These are phyloP conservation scores for Abrus precatorius DNA, from an alignment of 306 rosid species.

Conservation along the genomic window DNA sequence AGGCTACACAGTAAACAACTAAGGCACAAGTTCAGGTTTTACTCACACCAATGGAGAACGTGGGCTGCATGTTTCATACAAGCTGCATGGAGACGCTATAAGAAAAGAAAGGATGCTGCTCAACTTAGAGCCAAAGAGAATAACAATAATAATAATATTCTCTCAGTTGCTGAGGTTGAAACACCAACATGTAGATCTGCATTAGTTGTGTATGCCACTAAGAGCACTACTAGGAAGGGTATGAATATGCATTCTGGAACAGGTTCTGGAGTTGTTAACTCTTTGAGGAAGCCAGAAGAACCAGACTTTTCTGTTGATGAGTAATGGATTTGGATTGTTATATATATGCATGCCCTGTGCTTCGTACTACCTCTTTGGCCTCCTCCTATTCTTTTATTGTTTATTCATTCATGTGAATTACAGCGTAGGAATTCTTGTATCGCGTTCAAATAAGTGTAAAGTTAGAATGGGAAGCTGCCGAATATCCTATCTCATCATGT, in stretches of 20 bases:
- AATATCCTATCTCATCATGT: too few relatives aligned
- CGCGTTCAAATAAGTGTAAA: too few relatives aligned
- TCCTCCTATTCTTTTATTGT: neutral
- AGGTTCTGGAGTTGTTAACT: constrained; percentile 57
- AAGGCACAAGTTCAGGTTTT: constrained; percentile 73
- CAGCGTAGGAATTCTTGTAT: neutral
- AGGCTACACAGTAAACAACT: constrained; percentile 81
- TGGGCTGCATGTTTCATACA: constrained; percentile 85
- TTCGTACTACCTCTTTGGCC: neutral
- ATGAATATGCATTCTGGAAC: constrained; percentile 37
- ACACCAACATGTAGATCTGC: constrained; percentile 36
- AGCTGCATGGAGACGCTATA: constrained; percentile 73
- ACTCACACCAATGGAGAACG: constrained; percentile 87
- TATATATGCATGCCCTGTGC: too few relatives aligned
- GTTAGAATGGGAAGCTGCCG: too few relatives aligned
- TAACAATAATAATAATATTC: constrained; percentile 3
- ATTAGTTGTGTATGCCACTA: constrained; percentile 44
- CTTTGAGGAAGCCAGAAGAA: constrained; percentile 73
- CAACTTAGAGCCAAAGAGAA: constrained; percentile 54
- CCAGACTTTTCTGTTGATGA: constrained; percentile 74
- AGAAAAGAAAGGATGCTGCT: constrained; percentile 62
- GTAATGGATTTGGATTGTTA: constrained; percentile 18
- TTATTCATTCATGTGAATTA: neutral
- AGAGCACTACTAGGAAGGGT: constrained; percentile 50
- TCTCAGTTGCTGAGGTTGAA: constrained; percentile 31